Base-by-base conservation (phyloP, 805 yeast genomes). In the Kuraishia hungarica region DNA sequence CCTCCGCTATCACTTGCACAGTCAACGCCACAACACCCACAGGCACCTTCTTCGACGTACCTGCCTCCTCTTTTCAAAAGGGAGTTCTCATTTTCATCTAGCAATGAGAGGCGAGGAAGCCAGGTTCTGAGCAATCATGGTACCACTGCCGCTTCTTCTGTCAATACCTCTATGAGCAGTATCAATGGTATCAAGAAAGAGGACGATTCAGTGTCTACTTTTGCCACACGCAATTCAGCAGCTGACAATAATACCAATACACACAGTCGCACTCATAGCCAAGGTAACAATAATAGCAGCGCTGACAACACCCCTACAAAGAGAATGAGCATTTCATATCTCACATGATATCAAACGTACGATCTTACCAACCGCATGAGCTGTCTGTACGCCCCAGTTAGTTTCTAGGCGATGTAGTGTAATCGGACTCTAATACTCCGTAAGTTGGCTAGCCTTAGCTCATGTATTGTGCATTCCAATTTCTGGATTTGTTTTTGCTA, bases 31-130 rank as follows among this genome's bases (percentile, higher is more conserved):
- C 15, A 10, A 13, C 50, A 47, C 4, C 15, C 7, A n/a, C 50
- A 20, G 50, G 11, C 5, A 20, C 3, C 13, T n/a, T 8, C 23
- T 23, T 47, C 50, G 4, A 15, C 43, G 5, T 11, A 11, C 8
- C 19, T 49, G 51, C 51, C 51, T 47, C 48, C 53, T 26, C 48
- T 58, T 11, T 58, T 58, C 57, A 58, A 58, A 50, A 52, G 57
- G 51, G 60, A 58, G 53, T 58, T 58, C 24, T 55, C 60, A 19
- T 56, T 58, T 28, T 23, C 23, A 13, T 7, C 43, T 15, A 35
- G 43, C n/a, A 35, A 35, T 13, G 43, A 35, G 43, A 35, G 43
- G 43, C 43, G 43, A 3, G 43, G 43, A 10, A 35, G 43, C 11
- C 43, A 13, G 43, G 43, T 35, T 3, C 11, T 7, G 17, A 35